Percentiles rank a stretch among this genome's conserved stretches.
These are phyloP conservation scores for Aspergillus sojae DNA, from an alignment of 2,329 filamentous ascomycete genomes.

Conservation along the genomic window DNA sequence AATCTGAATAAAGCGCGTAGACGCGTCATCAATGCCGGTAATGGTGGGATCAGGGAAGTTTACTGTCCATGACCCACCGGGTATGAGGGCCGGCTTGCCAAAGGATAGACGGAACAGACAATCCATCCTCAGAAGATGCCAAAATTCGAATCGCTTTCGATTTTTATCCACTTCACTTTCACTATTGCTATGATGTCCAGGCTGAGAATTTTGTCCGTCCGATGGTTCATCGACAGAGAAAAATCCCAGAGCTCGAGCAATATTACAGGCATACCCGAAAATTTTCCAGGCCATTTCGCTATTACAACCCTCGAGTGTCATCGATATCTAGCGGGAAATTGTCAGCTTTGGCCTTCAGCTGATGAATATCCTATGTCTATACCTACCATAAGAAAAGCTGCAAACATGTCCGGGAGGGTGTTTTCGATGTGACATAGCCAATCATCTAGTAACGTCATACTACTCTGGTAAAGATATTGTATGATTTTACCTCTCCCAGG, in stretches of 20 bases:
- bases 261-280: constrained; percentile 11
- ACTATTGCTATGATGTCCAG: neutral
- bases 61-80: constrained; percentile 19
- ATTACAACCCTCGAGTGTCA: constrained; percentile 20
- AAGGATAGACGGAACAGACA: constrained; percentile 23
- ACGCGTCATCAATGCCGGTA: constrained; percentile 16
- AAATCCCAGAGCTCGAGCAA: constrained; percentile 19
- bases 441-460: constrained; percentile 6
- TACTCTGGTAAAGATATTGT: constrained; percentile 13
- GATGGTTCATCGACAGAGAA: constrained; percentile 17
- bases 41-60: constrained; percentile 25
- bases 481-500: constrained; percentile 6
- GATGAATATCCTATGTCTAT: neutral
- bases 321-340: constrained; percentile 13
- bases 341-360: neutral
- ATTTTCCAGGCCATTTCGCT: constrained; percentile 19
- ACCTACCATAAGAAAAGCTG: constrained; percentile 17
- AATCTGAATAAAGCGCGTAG: constrained; percentile 20
- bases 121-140: constrained; percentile 22
- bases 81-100: constrained; percentile 19
- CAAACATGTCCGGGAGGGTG: constrained; percentile 18
- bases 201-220: neutral
- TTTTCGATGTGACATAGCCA: constrained; percentile 16
- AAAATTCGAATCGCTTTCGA: constrained; percentile 25
- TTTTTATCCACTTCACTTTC: constrained; percentile 15